Evolutionary conservation across 768 basidiomycete genomes (phyloP).

Genomic region (Mycena latifolia): DNA sequence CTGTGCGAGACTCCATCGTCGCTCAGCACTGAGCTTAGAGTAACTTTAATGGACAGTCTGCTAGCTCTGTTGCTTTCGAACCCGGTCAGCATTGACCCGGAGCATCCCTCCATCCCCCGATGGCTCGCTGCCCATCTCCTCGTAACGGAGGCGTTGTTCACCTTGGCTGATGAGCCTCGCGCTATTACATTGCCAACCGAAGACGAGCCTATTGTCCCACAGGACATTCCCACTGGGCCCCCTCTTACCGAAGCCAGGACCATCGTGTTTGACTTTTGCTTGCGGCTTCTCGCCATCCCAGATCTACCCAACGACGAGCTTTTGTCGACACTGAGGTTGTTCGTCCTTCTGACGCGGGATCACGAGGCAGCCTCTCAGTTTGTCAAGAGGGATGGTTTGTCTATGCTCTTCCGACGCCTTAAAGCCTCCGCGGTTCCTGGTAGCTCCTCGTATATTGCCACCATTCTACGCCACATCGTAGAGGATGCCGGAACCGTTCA

Average conservation of each 20-base stretch:
- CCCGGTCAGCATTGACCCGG: constrained; percentile 60
- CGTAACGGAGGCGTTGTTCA: constrained; percentile 87
- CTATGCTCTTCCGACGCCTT: constrained; percentile 75
- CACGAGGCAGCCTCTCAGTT: constrained; percentile 74
- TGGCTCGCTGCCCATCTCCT: constrained; percentile 93
- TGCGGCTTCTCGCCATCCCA: constrained; percentile 75
- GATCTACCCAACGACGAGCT: constrained; percentile 84
- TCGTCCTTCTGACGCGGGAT: constrained; percentile 88
- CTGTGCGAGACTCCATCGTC: constrained; percentile 80
- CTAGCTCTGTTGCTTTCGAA: constrained; percentile 75
- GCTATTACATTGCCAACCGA: constrained; percentile 76
- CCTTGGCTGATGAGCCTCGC: constrained; percentile 79
- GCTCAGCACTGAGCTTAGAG: constrained; percentile 64
- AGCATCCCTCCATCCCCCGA: constrained; percentile 73
- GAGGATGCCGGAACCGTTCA: constrained; percentile 80
- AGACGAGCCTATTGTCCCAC: constrained; percentile 68
- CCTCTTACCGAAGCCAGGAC: constrained; percentile 69
- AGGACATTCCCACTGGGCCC: constrained; percentile 71
- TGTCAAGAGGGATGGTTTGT: constrained; percentile 73
- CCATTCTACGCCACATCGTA: constrained; percentile 91
- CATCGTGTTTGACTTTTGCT: constrained; percentile 81
- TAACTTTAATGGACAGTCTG: constrained; percentile 74
- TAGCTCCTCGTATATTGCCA: constrained; percentile 86
- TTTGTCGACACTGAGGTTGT: constrained; percentile 82
- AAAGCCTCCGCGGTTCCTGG: constrained; percentile 71